Conservation (phyloP, 1,284 basidiomycete species). For the Ustilago nuda region DNA sequence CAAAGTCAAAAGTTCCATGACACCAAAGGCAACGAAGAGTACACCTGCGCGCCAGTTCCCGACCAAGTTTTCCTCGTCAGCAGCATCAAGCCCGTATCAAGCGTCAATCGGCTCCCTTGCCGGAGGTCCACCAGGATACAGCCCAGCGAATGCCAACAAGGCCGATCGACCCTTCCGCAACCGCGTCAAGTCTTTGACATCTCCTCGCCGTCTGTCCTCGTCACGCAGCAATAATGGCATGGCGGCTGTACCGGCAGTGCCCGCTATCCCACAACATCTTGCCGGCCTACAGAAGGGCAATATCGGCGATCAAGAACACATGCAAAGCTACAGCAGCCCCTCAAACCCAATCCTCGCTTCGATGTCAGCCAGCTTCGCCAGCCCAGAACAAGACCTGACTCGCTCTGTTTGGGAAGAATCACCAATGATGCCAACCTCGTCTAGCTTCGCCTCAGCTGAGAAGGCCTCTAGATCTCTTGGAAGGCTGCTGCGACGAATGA, state of each 20-base stretch:
- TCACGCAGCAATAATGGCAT: slow-evolving; percentile 24
- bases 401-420: slow-evolving; percentile 39
- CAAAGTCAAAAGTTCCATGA: slow-evolving; percentile 29
- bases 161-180: slow-evolving; percentile 19
- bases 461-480: slow-evolving; percentile 24
- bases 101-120: slow-evolving; percentile 9
- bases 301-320: neutral
- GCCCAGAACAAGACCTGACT: slow-evolving; percentile 10
- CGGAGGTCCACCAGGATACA: neutral
- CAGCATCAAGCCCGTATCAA: neutral
- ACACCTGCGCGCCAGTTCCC: slow-evolving; percentile 10
- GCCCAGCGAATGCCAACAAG: slow-evolving; percentile 6
- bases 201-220: slow-evolving; percentile 22
- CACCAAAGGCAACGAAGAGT: slow-evolving; percentile 20
- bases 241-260: slow-evolving; percentile 18
- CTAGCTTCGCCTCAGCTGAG: slow-evolving; percentile 27
- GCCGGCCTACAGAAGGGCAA: neutral
- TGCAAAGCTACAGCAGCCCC: slow-evolving; percentile 5
- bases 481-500: slow-evolving; percentile 29
- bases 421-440: slow-evolving; percentile 11
- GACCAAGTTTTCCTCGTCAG: slow-evolving; percentile 3
- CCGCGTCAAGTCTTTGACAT: slow-evolving; percentile 42
- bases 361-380: slow-evolving; percentile 8
- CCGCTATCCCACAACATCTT: slow-evolving; percentile 23
- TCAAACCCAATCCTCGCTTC: neutral